Evolutionary conservation across 257 asterid species (phyloP).

Genomic region (Solanum chilense): DNA sequence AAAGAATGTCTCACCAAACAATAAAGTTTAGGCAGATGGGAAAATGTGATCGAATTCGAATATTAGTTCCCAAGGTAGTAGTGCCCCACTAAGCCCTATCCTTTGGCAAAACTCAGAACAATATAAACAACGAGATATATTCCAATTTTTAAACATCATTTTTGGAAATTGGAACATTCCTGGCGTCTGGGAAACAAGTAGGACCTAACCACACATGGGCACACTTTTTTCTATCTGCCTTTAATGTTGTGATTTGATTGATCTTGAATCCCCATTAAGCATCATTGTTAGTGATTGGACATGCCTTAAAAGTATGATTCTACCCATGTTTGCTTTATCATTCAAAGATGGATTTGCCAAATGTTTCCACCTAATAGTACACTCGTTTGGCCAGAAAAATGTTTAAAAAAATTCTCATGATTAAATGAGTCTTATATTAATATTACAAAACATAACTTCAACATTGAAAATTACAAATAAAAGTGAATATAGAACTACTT

Average conservation of each 20-base stretch:
- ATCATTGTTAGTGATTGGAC: slow-evolving; percentile 36
- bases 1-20: background rate
- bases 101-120: background rate
- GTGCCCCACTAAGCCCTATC: background rate
- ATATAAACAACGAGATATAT: background rate
- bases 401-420: background rate
- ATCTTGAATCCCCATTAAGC: slow-evolving; percentile 9
- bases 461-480: background rate
- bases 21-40: background rate
- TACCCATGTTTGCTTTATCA: slow-evolving; percentile 16
- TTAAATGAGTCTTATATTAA: background rate
- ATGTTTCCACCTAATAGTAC: background rate
- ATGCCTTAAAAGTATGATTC: slow-evolving; percentile 5
- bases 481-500: background rate
- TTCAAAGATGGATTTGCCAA: slow-evolving; percentile 13
- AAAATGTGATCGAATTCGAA: background rate
- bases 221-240: background rate
- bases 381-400: background rate
- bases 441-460: background rate
- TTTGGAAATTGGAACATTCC: background rate
- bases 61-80: background rate
- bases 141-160: background rate
- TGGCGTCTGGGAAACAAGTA: slow-evolving; percentile 18
- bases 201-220: slow-evolving; percentile 56
- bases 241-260: slow-evolving; percentile 1